These are phyloP conservation scores for Colletotrichum lentis DNA, from an alignment of 2,329 filamentous ascomycete genomes.

Conservation along the genomic window DNA sequence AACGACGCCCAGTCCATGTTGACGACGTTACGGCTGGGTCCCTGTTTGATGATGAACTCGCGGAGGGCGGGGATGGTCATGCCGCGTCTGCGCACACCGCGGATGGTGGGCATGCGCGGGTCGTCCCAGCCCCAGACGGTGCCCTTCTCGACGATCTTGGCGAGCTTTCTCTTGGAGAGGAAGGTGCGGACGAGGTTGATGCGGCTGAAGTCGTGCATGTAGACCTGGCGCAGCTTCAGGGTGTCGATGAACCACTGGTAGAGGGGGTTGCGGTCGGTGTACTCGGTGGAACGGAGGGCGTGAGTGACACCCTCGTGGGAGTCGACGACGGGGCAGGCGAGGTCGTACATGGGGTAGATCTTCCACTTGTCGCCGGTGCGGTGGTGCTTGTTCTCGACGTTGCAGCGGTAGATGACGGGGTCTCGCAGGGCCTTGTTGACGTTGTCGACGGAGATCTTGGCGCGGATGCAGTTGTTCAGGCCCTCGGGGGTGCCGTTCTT, in stretches of 20 bases:
- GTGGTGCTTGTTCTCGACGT: constrained; percentile 72
- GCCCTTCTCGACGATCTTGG: constrained; percentile 80
- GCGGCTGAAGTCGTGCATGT: constrained; percentile 86
- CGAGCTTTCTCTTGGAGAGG: constrained; percentile 85
- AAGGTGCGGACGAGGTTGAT: constrained; percentile 87
- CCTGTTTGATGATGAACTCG: constrained; percentile 86
- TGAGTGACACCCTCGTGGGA: constrained; percentile 84
- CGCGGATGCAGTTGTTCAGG: constrained; percentile 86
- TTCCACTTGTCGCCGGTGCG: constrained; percentile 83
- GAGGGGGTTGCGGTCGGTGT: constrained; percentile 85
- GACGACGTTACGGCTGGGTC: constrained; percentile 83
- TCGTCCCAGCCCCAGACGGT: constrained; percentile 87
- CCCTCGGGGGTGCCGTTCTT: constrained; percentile 84
- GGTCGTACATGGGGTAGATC: constrained; percentile 88
- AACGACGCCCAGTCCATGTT: constrained; percentile 83
- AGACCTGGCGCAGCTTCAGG: constrained; percentile 76
- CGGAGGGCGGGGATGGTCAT: constrained; percentile 81
- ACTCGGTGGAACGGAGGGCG: constrained; percentile 84
- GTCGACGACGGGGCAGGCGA: constrained; percentile 84
- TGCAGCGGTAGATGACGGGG: constrained; percentile 97
- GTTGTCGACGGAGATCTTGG: constrained; percentile 90
- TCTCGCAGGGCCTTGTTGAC: constrained; percentile 96
- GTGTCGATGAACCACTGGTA: constrained; percentile 87
- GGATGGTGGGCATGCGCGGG: constrained; percentile 84
- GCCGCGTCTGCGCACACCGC: constrained; percentile 79